Conservation (phyloP, 495 filamentous ascomycete species). For the Glarea lozoyensis region DNA sequence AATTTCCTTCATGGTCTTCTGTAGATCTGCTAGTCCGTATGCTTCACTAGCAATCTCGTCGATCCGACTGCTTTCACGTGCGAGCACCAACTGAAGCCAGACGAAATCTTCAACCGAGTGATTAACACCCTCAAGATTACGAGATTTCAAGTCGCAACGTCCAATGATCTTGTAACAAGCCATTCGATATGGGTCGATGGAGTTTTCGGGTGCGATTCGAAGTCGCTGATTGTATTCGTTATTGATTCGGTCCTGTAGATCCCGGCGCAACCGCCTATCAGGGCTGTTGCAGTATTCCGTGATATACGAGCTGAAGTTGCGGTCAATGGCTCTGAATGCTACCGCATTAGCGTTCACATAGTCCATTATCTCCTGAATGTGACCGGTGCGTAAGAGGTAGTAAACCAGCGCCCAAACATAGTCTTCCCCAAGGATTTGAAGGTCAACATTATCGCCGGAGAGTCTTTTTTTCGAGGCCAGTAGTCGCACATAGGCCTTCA, state of each 20-base stretch:
- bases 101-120: slow-evolving; percentile 89
- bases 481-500: slow-evolving; percentile 83
- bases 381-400: slow-evolving; percentile 80
- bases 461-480: slow-evolving; percentile 69
- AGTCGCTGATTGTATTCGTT: slow-evolving; percentile 79
- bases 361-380: slow-evolving; percentile 71
- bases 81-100: slow-evolving; percentile 92
- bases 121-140: slow-evolving; percentile 70
- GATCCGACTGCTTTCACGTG: slow-evolving; percentile 73
- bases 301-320: slow-evolving; percentile 84
- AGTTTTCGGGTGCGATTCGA: slow-evolving; percentile 75
- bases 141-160: slow-evolving; percentile 76
- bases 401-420: slow-evolving; percentile 92
- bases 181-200: slow-evolving; percentile 90
- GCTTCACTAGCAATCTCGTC: slow-evolving; percentile 80
- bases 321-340: slow-evolving; percentile 81
- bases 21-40: slow-evolving; percentile 80
- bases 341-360: slow-evolving; percentile 71
- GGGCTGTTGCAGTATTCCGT: slow-evolving; percentile 61
- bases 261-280: slow-evolving; percentile 63
- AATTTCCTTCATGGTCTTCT: slow-evolving; percentile 75
- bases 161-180: slow-evolving; percentile 97
- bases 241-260: slow-evolving; percentile 76
- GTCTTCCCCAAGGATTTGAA: slow-evolving; percentile 68
- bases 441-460: slow-evolving; percentile 58